Evolutionary conservation across 805 yeast species (phyloP), one percentile per base, ranked within the genome.

Genomic region (fission yeast (Schizosaccharomyces pombe)): DNA sequence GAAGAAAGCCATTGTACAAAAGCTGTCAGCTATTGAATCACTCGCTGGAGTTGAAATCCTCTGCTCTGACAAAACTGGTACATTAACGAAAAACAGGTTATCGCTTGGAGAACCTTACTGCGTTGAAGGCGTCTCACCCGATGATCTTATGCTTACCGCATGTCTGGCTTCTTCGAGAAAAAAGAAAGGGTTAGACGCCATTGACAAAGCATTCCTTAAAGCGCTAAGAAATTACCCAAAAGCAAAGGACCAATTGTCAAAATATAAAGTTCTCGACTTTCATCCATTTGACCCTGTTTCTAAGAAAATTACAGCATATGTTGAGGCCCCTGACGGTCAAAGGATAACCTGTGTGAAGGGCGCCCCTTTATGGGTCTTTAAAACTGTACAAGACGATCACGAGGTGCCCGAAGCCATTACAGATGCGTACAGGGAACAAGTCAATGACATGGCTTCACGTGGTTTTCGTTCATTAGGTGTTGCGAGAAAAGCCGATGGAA

Each of bases 401-500:
- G 91, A 94, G 70, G 80, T 86, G 62, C 91, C 94, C 64, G 95
- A 85, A 74, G 93, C 83, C 68, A 74, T 86, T 69, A 84, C 82
- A 68, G 91, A 85, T 74, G 85, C 83, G 77, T 86, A 86, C 73
- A 93, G 85, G 76, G 83, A 85, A 79, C 85, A 85, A 72, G 95
- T 86, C 65, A 94, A 94, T 67, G 95, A 86, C 74, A 85, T 86
- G 70, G 95, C 95, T 68, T 80, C 93, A 65, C 81, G 95, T 79
- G 95, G 95, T 78, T 86, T 85, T 91, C 78, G 95, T 74, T 86
- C 95, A 67, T 77, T 86, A 69, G 95, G 95, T 82, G 95, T 86
- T 75, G 95, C 95, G 61, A 84, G 95, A 79, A 85, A 85, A 85
- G 81, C 94, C 76, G 95, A 93, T 73, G 94, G 85, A 73, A 93